Evolutionary conservation across 768 basidiomycete genomes (phyloP).

Genomic region (Tricholoma sp.): DNA sequence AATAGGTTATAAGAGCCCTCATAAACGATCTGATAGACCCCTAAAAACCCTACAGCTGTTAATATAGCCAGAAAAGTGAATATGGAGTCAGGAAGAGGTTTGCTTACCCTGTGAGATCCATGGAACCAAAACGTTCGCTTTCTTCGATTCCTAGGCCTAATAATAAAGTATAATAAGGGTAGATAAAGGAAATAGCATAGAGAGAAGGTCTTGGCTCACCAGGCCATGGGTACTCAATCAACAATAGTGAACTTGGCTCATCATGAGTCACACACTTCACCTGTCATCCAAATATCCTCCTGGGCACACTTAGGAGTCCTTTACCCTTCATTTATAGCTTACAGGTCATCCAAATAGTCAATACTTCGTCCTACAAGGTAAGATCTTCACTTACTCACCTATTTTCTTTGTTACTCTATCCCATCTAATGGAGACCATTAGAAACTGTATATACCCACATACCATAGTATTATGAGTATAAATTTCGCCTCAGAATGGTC

Average conservation of each 20-base stretch:
- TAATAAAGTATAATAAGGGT: no score
- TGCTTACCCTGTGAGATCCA: no score
- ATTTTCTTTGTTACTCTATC: not conserved
- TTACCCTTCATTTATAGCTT: not conserved
- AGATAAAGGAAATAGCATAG: no score
- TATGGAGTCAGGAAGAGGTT: no score
- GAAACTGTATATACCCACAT: not conserved
- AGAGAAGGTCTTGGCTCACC: not conserved
- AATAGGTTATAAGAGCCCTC: no score
- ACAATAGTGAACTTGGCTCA: not conserved
- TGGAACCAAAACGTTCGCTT: no score
- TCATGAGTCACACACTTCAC: not conserved
- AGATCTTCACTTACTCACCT: not conserved
- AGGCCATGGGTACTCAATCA: not conserved
- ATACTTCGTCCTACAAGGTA: no score
- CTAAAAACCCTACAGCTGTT: no score
- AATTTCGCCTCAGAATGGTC: not conserved
- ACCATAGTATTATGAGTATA: not conserved
- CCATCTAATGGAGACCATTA: not conserved
- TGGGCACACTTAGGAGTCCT: not conserved
- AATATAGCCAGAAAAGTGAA: no score
- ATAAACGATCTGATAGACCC: no score
- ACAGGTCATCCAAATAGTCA: no score
- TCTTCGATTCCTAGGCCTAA: no score
- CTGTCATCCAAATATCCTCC: not conserved